phyloP scores from a whole-genome alignment of 2,329 filamentous ascomycete genomes.

The Alternaria arbusti region DNA sequence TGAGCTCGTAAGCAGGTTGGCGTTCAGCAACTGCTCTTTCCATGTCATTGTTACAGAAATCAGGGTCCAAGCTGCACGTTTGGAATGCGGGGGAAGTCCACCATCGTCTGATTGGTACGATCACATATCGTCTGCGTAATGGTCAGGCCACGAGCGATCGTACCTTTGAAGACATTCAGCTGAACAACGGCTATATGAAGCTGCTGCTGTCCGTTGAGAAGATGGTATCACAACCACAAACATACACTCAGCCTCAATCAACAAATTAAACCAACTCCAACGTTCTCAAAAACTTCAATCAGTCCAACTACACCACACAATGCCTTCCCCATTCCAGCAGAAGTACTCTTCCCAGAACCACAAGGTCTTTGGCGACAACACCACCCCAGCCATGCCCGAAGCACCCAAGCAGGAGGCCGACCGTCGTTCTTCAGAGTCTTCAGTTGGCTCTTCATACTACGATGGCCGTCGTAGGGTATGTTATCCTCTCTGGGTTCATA shows the following conservation, averaged over 20 bases:
- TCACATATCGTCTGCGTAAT: constrained; percentile 40
- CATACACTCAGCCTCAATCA: not conserved
- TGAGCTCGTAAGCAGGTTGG: not conserved
- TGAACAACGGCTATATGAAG: constrained; percentile 25
- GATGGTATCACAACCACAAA: not conserved
- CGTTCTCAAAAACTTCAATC: not conserved
- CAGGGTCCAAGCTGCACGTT: constrained; percentile 35
- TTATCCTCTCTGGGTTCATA: no score
- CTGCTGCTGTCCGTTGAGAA: not conserved
- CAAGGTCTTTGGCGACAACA: constrained; percentile 39
- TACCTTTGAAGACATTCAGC: constrained; percentile 18
- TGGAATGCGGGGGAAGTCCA: constrained; percentile 42
- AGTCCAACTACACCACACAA: constrained; percentile 3
- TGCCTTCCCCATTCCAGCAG: constrained; percentile 49
- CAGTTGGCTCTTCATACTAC: constrained; percentile 29
- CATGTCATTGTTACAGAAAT: constrained; percentile 30
- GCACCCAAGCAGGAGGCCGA: constrained; percentile 40
- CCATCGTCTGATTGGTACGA: constrained; percentile 45
- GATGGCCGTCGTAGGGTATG: constrained; percentile 38
- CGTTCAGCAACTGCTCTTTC: constrained; percentile 15
- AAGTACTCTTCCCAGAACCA: constrained; percentile 46
- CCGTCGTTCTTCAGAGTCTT: constrained; percentile 42
- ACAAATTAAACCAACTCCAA: no score
- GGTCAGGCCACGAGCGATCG: constrained; percentile 35
- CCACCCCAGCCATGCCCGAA: constrained; percentile 40